Evolutionary conservation across 345 rosid genomes (phyloP).

Genomic region (Eucalyptus coolabah): DNA sequence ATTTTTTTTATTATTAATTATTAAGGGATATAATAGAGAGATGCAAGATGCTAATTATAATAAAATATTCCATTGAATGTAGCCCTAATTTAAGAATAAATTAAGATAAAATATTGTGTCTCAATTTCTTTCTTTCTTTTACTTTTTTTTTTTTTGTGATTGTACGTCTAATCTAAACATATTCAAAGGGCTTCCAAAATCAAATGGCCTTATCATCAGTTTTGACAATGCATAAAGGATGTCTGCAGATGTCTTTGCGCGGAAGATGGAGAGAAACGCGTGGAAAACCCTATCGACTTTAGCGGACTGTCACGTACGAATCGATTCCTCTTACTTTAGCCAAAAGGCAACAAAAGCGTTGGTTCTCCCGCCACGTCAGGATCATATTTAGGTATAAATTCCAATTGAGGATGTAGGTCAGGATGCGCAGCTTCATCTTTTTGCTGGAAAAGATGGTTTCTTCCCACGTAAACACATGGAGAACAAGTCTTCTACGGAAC

Average conservation of each 20-base stretch:
- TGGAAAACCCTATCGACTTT: background rate
- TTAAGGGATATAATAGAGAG: too few relatives aligned
- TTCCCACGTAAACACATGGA: background rate
- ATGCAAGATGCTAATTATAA: too few relatives aligned
- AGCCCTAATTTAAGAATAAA: too few relatives aligned
- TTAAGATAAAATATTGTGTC: too few relatives aligned
- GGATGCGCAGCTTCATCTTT: background rate
- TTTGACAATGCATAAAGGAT: background rate
- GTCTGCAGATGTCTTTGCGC: background rate
- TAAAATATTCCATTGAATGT: too few relatives aligned
- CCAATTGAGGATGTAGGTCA: background rate
- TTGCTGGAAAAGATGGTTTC: background rate
- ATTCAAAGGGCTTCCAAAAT: background rate
- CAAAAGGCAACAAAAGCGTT: background rate
- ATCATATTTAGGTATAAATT: background rate
- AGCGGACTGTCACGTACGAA: background rate
- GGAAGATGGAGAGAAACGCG: background rate
- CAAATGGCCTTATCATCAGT: background rate
- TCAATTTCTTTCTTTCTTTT: too few relatives aligned
- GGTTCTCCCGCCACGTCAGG: background rate
- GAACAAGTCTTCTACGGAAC: background rate
- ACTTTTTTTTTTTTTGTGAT: too few relatives aligned
- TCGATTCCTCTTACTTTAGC: background rate
- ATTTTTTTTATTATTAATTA: accelerated
- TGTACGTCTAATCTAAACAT: too few relatives aligned